Percentiles rank a stretch among this genome's conserved stretches.
These are phyloP conservation scores for Botryotinia calthae DNA, from an alignment of 2,329 filamentous ascomycete species.

Conservation along the genomic window DNA sequence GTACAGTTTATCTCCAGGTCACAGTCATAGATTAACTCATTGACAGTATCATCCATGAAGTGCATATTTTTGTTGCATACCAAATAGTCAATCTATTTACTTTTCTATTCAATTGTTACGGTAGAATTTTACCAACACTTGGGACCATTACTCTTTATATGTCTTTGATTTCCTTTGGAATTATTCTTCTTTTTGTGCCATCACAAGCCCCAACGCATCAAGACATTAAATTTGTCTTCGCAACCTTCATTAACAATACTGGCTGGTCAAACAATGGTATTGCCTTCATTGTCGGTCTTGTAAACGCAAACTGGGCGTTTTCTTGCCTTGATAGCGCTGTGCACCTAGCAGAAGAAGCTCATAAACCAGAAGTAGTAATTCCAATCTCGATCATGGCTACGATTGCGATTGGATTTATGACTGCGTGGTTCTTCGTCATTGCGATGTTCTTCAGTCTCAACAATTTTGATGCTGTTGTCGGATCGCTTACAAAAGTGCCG, in stretches of 20 bases:
- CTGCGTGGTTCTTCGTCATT: slow-evolving; percentile 18
- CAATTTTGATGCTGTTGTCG: slow-evolving; percentile 19
- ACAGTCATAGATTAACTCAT: background rate
- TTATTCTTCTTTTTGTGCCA: slow-evolving; percentile 13
- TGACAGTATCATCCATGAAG: background rate
- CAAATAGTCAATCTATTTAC: slow-evolving; percentile 16
- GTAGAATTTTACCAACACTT: slow-evolving; percentile 12
- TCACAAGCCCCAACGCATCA: slow-evolving; percentile 18
- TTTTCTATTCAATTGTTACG: slow-evolving; percentile 19
- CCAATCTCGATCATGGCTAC: slow-evolving; percentile 18
- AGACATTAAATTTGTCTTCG: slow-evolving; percentile 18
- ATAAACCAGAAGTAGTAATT: slow-evolving; percentile 18
- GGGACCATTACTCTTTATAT: slow-evolving; percentile 17
- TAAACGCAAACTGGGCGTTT: slow-evolving; percentile 21
- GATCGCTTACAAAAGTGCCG: background rate
- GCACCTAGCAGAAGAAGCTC: slow-evolving; percentile 20
- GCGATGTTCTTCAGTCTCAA: slow-evolving; percentile 20
- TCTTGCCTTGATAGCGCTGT: slow-evolving; percentile 19
- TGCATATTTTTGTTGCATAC: slow-evolving; percentile 20
- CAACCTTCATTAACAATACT: slow-evolving; percentile 22
- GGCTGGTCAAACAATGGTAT: slow-evolving; percentile 21
- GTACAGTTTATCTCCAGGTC: background rate
- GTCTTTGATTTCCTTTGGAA: slow-evolving; percentile 13
- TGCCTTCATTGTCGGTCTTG: slow-evolving; percentile 20
- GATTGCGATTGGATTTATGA: slow-evolving; percentile 16